Conservation (phyloP, 208 protist genomes). For the Hexamita inflata region DNA sequence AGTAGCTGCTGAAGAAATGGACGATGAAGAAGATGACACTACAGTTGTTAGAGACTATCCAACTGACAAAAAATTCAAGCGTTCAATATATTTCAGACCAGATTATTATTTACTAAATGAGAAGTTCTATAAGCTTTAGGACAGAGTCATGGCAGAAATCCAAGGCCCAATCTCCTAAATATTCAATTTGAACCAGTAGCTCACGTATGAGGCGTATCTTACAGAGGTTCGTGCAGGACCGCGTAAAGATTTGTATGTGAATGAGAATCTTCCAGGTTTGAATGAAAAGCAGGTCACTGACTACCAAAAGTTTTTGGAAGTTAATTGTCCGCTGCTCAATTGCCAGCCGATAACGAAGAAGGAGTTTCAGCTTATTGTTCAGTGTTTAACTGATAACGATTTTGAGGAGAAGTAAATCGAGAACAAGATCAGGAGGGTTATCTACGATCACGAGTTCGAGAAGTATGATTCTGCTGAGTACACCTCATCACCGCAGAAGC, state of each 20-base stretch:
- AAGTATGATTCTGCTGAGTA: not conserved
- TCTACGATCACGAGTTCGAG: constrained; percentile 5
- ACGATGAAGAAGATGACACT: not conserved
- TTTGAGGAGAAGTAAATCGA: constrained; percentile 8
- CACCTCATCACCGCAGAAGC: not conserved
- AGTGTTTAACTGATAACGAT: too few species aligned
- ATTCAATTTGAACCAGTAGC: not conserved
- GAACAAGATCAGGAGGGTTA: not conserved
- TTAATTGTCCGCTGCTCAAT: too few species aligned
- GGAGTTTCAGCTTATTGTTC: too few species aligned
- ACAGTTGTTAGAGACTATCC: too few species aligned
- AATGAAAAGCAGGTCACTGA: not conserved
- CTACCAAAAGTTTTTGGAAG: not conserved
- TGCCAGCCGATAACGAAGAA: too few species aligned
- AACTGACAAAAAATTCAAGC: too few species aligned
- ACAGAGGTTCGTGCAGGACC: too few species aligned
- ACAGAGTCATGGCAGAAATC: not conserved
- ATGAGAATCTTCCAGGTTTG: not conserved
- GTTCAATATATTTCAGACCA: too few species aligned
- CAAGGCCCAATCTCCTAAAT: not conserved
- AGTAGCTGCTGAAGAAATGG: not conserved
- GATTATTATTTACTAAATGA: too few species aligned
- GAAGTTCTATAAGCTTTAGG: not conserved
- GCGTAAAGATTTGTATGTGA: not conserved
- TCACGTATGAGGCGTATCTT: not conserved